phyloP scores from a whole-genome alignment of 345 rosid species.

The Abelmoschus esculentus region DNA sequence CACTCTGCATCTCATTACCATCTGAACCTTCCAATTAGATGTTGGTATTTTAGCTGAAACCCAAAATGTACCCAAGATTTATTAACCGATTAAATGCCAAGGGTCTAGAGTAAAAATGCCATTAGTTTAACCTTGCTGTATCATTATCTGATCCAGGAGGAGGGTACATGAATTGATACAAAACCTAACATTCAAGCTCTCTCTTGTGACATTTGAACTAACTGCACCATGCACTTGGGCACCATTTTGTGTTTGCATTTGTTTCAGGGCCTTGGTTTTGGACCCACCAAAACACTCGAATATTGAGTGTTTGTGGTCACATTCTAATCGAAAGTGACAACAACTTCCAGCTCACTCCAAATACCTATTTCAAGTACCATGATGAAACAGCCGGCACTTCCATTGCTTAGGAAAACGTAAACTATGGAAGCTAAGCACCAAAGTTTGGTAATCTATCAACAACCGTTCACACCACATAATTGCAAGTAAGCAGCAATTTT shows the following conservation, averaged over 20 bases:
- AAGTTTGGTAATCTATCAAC: slow-evolving; percentile 8
- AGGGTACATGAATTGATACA: slow-evolving; percentile 1
- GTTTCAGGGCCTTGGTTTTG: not conserved
- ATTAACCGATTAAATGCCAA: no score
- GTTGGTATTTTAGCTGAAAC: no score
- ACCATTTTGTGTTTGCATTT: not conserved
- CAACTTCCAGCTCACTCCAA: not conserved
- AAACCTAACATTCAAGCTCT: not conserved
- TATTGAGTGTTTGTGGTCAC: not conserved
- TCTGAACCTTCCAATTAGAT: no score
- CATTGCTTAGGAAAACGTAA: not conserved
- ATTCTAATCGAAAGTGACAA: not conserved
- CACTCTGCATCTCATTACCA: no score
- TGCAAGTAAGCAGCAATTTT: not conserved
- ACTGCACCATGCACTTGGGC: not conserved
- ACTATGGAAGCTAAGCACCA: slow-evolving; percentile 1
- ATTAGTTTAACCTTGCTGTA: not conserved
- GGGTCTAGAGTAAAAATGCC: no score
- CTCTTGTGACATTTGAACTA: not conserved
- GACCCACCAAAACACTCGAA: slow-evolving; percentile 1
- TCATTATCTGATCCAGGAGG: not conserved
- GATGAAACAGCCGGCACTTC: not conserved
- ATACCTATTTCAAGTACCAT: not conserved
- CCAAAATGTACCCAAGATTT: no score
- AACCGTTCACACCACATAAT: not conserved